Evolutionary conservation across 1,284 basidiomycete genomes (phyloP).

Genomic region (Ustilago lituana): DNA sequence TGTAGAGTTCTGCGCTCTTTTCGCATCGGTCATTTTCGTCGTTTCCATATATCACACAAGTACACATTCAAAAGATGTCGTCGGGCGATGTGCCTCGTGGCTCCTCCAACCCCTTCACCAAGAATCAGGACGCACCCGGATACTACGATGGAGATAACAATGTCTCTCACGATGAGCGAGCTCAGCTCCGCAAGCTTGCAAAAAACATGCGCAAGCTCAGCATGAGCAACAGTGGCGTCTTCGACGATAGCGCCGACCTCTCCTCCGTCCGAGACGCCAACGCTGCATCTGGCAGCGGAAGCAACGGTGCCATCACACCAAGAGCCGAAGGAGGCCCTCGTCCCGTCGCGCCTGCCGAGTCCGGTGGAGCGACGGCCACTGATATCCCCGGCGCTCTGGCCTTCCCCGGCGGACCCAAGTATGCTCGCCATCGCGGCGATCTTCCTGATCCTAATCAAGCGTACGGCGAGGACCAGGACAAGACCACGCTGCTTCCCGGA

Average conservation of each 20-base stretch:
- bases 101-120: conserved; percentile 45
- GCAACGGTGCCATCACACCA: conserved; percentile 36
- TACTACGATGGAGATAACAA: conserved; percentile 32
- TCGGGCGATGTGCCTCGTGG: conserved; percentile 13
- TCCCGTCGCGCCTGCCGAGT: neutral
- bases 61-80: conserved; percentile 12
- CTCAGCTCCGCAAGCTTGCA: conserved; percentile 42
- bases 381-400: conserved; percentile 11
- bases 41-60: too few relatives aligned
- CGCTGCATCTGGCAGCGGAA: conserved; percentile 14
- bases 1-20: neutral
- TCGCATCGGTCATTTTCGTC: too few relatives aligned
- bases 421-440: conserved; percentile 27
- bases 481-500: conserved; percentile 28
- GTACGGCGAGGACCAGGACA: conserved; percentile 47
- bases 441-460: conserved; percentile 30
- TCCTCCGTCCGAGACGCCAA: conserved; percentile 9
- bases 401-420: conserved; percentile 25
- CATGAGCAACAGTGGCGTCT: conserved; percentile 37
- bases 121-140: conserved; percentile 44
- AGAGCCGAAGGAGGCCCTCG: conserved; percentile 24
- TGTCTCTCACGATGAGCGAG: conserved; percentile 18
- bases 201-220: conserved; percentile 50
- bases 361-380: conserved; percentile 1
- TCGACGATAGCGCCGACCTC: conserved; percentile 28